phyloP scores from a whole-genome alignment of 306 rosid genomes.

The Vigna hirtella region DNA sequence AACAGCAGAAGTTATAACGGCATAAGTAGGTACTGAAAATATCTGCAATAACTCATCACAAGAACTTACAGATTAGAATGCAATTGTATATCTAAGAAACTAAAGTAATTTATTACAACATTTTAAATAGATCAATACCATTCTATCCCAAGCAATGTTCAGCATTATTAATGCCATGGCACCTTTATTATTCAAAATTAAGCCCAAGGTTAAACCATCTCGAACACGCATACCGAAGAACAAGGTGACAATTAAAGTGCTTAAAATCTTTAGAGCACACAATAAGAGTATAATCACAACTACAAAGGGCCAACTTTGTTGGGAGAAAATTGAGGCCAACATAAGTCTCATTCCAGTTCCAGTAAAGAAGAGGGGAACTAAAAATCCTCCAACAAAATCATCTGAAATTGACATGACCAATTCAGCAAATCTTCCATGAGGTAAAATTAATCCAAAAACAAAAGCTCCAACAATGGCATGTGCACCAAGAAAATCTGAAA shows the following conservation, averaged over 20 bases:
- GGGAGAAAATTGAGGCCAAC: neutral
- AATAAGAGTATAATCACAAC: slow-evolving; percentile 22
- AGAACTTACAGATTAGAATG: neutral
- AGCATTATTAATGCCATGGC: slow-evolving; percentile 49
- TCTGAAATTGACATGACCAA: slow-evolving; percentile 29
- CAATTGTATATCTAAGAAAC: too few relatives aligned
- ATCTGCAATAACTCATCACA: slow-evolving; percentile 42
- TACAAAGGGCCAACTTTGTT: neutral
- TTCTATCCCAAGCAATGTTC: slow-evolving; percentile 46
- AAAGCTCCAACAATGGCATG: slow-evolving; percentile 57
- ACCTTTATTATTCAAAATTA: slow-evolving; percentile 57
- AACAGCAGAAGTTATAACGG: slow-evolving; percentile 27
- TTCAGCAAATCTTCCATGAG: slow-evolving; percentile 49
- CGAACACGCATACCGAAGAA: slow-evolving; percentile 27
- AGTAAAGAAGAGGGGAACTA: slow-evolving; percentile 40
- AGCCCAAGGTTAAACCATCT: slow-evolving; percentile 53
- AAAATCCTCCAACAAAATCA: slow-evolving; percentile 43
- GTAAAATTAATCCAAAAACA: slow-evolving; percentile 56
- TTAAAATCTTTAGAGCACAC: slow-evolving; percentile 44
- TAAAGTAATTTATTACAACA: neutral
- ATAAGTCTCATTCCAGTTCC: slow-evolving; percentile 42
- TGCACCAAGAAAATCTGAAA: slow-evolving; percentile 54
- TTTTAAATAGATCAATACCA: slow-evolving; percentile 12
- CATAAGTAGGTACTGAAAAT: neutral
- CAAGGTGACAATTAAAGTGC: slow-evolving; percentile 41